phyloP scores from a whole-genome alignment of 345 rosid genomes.

The Odontarrhena argentea region DNA sequence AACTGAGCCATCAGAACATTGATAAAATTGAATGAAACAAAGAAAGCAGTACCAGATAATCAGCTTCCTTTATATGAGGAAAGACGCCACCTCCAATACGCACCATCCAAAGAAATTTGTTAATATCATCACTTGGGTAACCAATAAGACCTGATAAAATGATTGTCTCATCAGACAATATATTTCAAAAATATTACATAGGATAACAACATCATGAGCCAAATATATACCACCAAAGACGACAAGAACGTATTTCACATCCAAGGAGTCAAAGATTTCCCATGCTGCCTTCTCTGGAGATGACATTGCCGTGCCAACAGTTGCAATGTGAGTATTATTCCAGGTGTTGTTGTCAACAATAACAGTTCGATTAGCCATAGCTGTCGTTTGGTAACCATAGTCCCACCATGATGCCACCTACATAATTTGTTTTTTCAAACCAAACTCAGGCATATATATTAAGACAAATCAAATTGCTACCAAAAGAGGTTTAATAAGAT shows the following conservation, averaged over 20 bases:
- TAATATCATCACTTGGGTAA: conserved; percentile 98
- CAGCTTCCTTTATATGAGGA: conserved; percentile 97
- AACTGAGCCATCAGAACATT: conserved; percentile 11
- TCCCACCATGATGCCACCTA: conserved; percentile 99
- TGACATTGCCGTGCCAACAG: conserved; percentile 99
- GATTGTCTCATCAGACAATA: conserved; percentile 41
- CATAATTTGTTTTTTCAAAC: conserved; percentile 20
- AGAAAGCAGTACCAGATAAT: conserved; percentile 65
- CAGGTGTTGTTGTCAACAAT: conserved; percentile 98
- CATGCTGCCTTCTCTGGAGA: conserved; percentile 99
- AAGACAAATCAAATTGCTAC: conserved; percentile 24
- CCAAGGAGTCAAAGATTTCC: conserved; percentile 97
- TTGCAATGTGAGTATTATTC: conserved; percentile 99
- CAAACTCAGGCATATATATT: conserved; percentile 29
- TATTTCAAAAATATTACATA: background rate
- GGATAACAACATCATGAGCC: conserved; percentile 26
- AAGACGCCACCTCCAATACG: conserved; percentile 99
- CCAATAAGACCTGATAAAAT: conserved; percentile 80
- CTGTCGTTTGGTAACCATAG: conserved; percentile 98
- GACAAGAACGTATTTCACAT: conserved; percentile 96
- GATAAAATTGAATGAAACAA: background rate
- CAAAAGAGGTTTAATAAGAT: background rate
- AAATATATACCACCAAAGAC: conserved; percentile 90
- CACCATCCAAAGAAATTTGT: conserved; percentile 99
- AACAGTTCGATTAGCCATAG: conserved; percentile 99